These are phyloP conservation scores for Lathyrus sativus DNA, from an alignment of 306 rosid genomes.

Conservation along the genomic window DNA sequence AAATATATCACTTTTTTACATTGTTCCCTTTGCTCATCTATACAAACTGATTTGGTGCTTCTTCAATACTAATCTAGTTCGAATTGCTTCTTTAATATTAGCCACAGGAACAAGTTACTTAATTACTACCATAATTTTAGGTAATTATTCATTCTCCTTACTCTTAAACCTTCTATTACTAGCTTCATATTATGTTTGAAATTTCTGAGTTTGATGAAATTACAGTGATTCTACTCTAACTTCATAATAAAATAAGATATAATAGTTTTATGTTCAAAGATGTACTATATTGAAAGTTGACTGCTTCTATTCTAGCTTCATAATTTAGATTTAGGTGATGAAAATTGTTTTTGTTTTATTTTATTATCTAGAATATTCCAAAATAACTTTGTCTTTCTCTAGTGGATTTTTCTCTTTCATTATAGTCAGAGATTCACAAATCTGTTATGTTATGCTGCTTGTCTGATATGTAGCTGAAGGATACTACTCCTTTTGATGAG, in stretches of 20 bases:
- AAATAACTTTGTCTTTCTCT: constrained; percentile 9
- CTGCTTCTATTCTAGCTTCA: background rate
- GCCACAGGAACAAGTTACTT: constrained; percentile 27
- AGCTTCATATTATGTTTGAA: too few relatives aligned
- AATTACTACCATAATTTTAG: constrained; percentile 2
- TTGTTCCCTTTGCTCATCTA: background rate
- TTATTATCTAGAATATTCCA: background rate
- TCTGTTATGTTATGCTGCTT: constrained; percentile 24
- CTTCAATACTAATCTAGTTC: too few relatives aligned
- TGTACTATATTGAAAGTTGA: too few relatives aligned
- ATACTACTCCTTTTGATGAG: constrained; percentile 59
- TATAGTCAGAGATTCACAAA: background rate
- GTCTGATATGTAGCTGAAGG: constrained; percentile 36
- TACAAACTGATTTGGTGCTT: background rate
- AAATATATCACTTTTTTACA: background rate
- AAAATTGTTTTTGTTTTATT: constrained; percentile 4
- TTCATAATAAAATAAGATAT: background rate
- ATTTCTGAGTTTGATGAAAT: background rate
- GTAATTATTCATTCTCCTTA: constrained; percentile 41
- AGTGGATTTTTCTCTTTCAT: constrained; percentile 4
- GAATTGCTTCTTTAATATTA: background rate
- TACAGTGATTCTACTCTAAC: background rate
- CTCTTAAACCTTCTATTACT: background rate
- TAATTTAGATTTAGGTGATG: constrained; percentile 9
- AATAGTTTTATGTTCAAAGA: too few relatives aligned